These are phyloP conservation scores for Geotrichum siamense DNA, from an alignment of 1,139 yeast genomes.

Conservation along the genomic window DNA sequence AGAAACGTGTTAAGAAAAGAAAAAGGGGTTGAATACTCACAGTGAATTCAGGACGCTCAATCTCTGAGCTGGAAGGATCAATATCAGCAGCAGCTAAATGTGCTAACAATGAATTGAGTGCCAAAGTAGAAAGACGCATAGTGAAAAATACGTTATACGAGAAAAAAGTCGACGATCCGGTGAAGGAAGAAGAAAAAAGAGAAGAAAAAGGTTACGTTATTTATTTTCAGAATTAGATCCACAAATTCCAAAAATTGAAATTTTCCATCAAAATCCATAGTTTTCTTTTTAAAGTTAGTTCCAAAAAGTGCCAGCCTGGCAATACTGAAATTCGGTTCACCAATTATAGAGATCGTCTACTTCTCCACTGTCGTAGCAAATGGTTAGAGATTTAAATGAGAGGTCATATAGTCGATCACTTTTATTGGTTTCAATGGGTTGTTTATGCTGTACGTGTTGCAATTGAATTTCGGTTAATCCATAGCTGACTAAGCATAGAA, in stretches of 20 bases:
- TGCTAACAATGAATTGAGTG: slow-evolving; percentile 13
- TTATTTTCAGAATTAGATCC: slow-evolving; percentile 14
- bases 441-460: too few relatives aligned
- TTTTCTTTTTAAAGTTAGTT: not conserved
- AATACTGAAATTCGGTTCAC: not conserved
- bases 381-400: too few relatives aligned
- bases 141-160: not conserved
- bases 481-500: too few relatives aligned
- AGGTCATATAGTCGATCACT: too few relatives aligned
- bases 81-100: slow-evolving; percentile 14
- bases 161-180: not conserved
- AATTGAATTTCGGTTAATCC: too few relatives aligned
- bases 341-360: too few relatives aligned
- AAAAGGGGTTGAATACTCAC: slow-evolving; percentile 8
- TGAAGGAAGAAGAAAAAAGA: not conserved
- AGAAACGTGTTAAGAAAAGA: slow-evolving; percentile 1
- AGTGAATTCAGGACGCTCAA: slow-evolving; percentile 12
- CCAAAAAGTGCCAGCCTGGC: slow-evolving; percentile 2
- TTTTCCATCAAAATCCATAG: not conserved
- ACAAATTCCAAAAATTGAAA: not conserved
- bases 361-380: too few relatives aligned
- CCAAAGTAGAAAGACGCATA: slow-evolving; percentile 15
- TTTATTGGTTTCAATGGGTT: too few relatives aligned
- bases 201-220: slow-evolving; percentile 3
- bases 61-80: slow-evolving; percentile 1